Evolutionary conservation across 73 alveolate species (phyloP), one percentile per base, ranked within the genome.

Genomic region (Paramecium octaurelia): DNA sequence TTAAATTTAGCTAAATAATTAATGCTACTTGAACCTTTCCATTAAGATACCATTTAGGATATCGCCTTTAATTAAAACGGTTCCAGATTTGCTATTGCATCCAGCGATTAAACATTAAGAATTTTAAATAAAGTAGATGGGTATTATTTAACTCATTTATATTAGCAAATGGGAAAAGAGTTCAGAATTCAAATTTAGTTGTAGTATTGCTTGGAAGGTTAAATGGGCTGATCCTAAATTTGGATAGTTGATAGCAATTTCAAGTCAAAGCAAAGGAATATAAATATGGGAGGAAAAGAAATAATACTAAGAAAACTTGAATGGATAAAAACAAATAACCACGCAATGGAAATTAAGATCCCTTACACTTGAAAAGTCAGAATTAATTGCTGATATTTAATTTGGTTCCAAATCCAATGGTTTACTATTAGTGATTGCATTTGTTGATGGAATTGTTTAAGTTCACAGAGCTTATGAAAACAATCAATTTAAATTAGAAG

Each of bases 161-260:
- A 7, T 64, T 64, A 64, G 84, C 1, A 64, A 64, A 24, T 64
- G 84, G 84, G 84, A 64, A 27, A 64, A 27, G 84, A 64, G 44
- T 64, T 27, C 48, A 11, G 91, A 80, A 0, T 23, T 44, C 34
- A 80, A 80, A 46, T 80, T 29, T 23, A 96, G 92, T 80, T 84
- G 42, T 60, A 92, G 96, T n/a, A 93, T 94, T 11, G 86, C 94
- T 48, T 90, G 92, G 90, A 88, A 84, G 84, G 83, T 95, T 7
- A 92, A 93, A 23, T 95, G 97, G 96, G 96, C 97, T 71, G 92
- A 93, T 57, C 97, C 97, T 23, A 95, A 92, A 48, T 91, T 43
- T 73, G 97, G 97, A 29, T 69, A 92, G 29, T 31, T 93, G 42
- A 46, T 95, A 83, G 97, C 97, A 43, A 64, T 95, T 38, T 95